Percentiles rank a stretch among this genome's conserved stretches.
Conservation (phyloP, 352 stramenopile species). For the Achlya hypogyna region DNA sequence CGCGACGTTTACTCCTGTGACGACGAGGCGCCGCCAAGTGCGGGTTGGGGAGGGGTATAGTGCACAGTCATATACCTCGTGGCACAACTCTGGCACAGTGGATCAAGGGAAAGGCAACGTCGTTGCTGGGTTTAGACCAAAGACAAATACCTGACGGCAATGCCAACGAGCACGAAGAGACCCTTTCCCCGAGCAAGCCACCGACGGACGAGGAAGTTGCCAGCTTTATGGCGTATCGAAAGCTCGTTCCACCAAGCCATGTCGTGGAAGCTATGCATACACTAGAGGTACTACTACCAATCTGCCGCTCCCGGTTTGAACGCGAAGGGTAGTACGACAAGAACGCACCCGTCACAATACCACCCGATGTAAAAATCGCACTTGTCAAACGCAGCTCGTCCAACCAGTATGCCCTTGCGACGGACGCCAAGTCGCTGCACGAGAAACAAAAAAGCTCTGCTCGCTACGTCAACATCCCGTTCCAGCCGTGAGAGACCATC, state of each 20-base stretch:
- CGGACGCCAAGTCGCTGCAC: neutral
- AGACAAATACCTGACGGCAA: neutral
- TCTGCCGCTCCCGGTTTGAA: neutral
- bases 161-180: neutral
- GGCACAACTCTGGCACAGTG: neutral
- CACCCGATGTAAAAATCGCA: neutral
- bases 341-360: neutral
- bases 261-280: constrained; percentile 14
- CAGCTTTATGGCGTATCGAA: constrained; percentile 2
- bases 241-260: constrained; percentile 12
- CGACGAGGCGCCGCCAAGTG: neutral
- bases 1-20: constrained; percentile 7
- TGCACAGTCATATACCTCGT: neutral
- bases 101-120: constrained; percentile 18
- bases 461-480: constrained; percentile 14
- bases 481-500: constrained; percentile 2
- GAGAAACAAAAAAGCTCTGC: constrained; percentile 7
- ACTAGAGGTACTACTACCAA: neutral
- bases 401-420: constrained; percentile 14
- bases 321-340: neutral
- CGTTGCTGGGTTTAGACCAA: constrained; percentile 3
- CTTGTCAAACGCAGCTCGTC: neutral
- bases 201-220: constrained; percentile 14
- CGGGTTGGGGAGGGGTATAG: constrained; percentile 13
- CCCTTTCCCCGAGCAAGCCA: constrained; percentile 5